Base-by-base conservation (phyloP, 192 early-diverging fungal genomes). In the Glomus cerebriforme region DNA sequence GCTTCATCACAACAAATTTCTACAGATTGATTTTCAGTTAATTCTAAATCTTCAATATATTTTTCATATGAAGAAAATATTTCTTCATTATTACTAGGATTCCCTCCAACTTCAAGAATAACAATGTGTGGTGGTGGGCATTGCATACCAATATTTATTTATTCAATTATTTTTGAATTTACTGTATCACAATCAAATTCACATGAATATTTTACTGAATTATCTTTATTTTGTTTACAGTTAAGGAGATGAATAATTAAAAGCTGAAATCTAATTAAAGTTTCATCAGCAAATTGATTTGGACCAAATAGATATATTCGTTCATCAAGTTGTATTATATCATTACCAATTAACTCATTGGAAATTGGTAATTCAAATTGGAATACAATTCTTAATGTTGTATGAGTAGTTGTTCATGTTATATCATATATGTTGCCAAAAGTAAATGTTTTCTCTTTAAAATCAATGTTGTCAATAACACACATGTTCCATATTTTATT, bases 381-480 rank as follows among this genome's bases (percentile, higher is more conserved):
- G 8, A 37, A 37, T 37, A 37, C 35, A 37, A 37, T 37, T 37
- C 35, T 37, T 37, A 37, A 37, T 37, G 35, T 37, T 37, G 35
- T 7, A 7, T 37, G 35, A 37, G 4, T 37, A 5, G 35, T 37
- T 37, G 35, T 37, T 37, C 4, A 7, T 37, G 4, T 37, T 37
- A 7, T 24, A 43, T 75, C 35, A 75, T 75, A 75, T 19, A 75
- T 75, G 32, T 75, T 75, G 1, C 34, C 73, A 62, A 35, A 62
- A 19, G 10, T 31, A n/a, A 60, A 75, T 34, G 31, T 19, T 62
- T 19, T 37, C 22, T 75, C 59, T 10, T 59, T 62, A 7, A 75
- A 62, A 32, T 75, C 73, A 7, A 75, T 75, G 9, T 75, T 75
- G n/a, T 75, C 59, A 22, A 75, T 75, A 8, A 75, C 73, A 59